A percentile compares a stretch with the other conserved stretches of the same genome.
Conservation (phyloP, 345 rosid species). For the Reutealis trisperma region DNA sequence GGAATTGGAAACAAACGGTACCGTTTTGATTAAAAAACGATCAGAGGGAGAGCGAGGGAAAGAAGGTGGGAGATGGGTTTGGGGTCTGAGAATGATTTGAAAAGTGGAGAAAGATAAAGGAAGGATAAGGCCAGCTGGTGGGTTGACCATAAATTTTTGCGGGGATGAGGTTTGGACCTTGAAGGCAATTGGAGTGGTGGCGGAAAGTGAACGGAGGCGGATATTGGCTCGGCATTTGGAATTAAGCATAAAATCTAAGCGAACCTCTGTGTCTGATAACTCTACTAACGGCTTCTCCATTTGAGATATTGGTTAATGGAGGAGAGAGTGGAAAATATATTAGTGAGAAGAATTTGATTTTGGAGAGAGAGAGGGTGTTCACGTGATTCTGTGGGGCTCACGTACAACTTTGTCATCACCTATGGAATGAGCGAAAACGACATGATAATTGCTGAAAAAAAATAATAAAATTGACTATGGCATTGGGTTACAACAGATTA, state of each 20-base stretch:
- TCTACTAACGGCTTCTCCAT: slow-evolving; percentile 24
- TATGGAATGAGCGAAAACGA: too few species aligned
- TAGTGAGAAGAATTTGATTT: not conserved
- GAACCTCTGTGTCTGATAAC: slow-evolving; percentile 43
- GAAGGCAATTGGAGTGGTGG: slow-evolving; percentile 48
- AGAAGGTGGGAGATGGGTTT: slow-evolving; percentile 43
- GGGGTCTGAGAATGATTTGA: slow-evolving; percentile 61
- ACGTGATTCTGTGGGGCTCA: slow-evolving; percentile 12
- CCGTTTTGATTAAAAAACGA: slow-evolving; percentile 54
- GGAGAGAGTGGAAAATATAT: not conserved
- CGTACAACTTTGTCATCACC: not conserved
- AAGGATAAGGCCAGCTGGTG: slow-evolving; percentile 50
- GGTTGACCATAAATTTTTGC: slow-evolving; percentile 57
- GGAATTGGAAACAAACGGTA: slow-evolving; percentile 9
- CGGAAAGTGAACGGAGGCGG: slow-evolving; percentile 43
- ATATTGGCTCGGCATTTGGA: slow-evolving; percentile 54
- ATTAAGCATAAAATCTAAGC: slow-evolving; percentile 47
- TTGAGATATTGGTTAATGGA: not conserved
- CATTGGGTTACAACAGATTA: too few species aligned
- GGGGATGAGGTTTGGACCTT: slow-evolving; percentile 69
- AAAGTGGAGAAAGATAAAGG: slow-evolving; percentile 45
- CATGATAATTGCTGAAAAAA: too few species aligned
- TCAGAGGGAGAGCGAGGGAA: slow-evolving; percentile 65
- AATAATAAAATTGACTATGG: too few species aligned
- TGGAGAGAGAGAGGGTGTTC: not conserved